Evolutionary conservation across 257 asterid genomes (phyloP).

Genomic region (Oldenlandia corymbosa): DNA sequence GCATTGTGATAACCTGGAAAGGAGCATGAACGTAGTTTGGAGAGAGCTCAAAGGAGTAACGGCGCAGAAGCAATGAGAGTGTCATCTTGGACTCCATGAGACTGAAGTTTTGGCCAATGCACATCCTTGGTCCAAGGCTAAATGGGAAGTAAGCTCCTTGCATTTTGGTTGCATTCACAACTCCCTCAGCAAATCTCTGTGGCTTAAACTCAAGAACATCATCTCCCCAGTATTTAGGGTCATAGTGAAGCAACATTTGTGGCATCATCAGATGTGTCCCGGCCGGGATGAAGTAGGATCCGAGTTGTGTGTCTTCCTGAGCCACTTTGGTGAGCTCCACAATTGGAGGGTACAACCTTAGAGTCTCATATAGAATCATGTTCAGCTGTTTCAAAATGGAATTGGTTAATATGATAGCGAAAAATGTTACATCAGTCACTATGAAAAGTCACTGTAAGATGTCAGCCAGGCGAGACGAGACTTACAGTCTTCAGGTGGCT

Average conservation of each 20-base stretch:
- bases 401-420: no score
- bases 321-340: constrained; percentile 25
- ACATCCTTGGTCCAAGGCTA: constrained; percentile 49
- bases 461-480: no score
- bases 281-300: constrained; percentile 32
- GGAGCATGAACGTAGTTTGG: constrained; percentile 51
- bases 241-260: constrained; percentile 33
- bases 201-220: constrained; percentile 48
- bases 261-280: constrained; percentile 39
- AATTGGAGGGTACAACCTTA: constrained; percentile 47
- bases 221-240: constrained; percentile 36
- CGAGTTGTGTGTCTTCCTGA: constrained; percentile 36
- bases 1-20: constrained; percentile 35
- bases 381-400: constrained; percentile 31
- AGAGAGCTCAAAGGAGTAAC: constrained; percentile 40
- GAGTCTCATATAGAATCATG: constrained; percentile 42
- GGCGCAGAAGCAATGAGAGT: constrained; percentile 29
- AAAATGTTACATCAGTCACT: no score
- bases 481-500: constrained; percentile 50
- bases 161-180: constrained; percentile 39
- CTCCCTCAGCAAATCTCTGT: constrained; percentile 36
- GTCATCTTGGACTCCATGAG: constrained; percentile 43
- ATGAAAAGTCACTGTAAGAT: no score
- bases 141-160: constrained; percentile 39
- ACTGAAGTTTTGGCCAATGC: constrained; percentile 52